Evolutionary conservation across 1,284 basidiomycete species (phyloP).

Genomic region (Rhodotorula sp.): DNA sequence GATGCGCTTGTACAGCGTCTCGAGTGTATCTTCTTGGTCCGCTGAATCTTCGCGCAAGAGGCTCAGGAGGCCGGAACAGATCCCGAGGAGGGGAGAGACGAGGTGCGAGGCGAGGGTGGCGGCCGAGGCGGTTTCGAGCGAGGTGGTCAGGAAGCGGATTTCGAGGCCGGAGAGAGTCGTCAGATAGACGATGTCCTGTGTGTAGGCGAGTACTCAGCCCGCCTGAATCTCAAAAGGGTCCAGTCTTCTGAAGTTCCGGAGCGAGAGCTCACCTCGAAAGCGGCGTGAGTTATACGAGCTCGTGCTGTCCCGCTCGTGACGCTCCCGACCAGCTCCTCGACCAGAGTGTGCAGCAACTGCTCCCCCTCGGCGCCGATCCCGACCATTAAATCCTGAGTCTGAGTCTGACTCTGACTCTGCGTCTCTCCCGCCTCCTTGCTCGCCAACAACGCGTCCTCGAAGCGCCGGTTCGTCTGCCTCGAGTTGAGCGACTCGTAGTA

Average conservation of each 20-base stretch:
- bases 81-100: conserved; percentile 21
- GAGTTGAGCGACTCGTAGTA: conserved; percentile 19
- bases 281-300: conserved; percentile 4
- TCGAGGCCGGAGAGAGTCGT: neutral
- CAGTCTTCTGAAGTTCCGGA: neutral
- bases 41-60: conserved; percentile 1
- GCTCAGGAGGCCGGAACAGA: conserved; percentile 11
- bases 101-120: conserved; percentile 23
- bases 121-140: conserved; percentile 11
- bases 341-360: neutral
- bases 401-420: neutral
- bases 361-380: conserved; percentile 21
- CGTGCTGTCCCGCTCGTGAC: conserved; percentile 8
- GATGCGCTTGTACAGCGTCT: neutral
- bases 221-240: neutral
- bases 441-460: conserved; percentile 13
- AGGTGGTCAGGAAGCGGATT: conserved; percentile 10
- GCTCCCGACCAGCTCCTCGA: conserved; percentile 4
- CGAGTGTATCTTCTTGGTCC: conserved; percentile 1
- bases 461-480: conserved; percentile 9
- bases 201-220: no score
- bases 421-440: no score
- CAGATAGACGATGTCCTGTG: conserved; percentile 4
- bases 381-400: conserved; percentile 7
- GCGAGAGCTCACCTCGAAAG: conserved; percentile 19